A percentile compares a stretch with the other conserved stretches of the same genome.
Conservation (phyloP, 2,329 filamentous ascomycete genomes). For the Eutypa lata region DNA sequence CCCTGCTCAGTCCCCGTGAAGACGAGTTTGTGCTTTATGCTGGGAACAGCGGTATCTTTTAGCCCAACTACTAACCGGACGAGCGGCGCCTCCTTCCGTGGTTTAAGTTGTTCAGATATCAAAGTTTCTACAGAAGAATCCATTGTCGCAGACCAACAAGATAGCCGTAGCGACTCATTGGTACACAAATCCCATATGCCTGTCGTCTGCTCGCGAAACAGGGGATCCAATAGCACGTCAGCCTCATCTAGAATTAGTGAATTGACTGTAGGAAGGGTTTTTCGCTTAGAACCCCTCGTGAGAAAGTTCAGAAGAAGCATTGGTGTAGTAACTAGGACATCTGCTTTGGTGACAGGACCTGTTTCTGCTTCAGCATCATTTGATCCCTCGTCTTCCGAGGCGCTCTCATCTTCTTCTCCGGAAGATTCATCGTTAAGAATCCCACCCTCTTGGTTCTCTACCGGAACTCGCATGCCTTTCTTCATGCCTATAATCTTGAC, state of each 20-base stretch:
- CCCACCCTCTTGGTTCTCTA: conserved; percentile 37
- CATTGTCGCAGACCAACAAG: conserved; percentile 96
- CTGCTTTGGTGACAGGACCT: conserved; percentile 60
- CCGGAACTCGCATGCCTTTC: conserved; percentile 73
- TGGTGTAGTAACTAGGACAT: conserved; percentile 79
- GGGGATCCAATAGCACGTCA: conserved; percentile 85
- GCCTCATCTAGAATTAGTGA: conserved; percentile 88
- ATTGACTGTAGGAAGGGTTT: conserved; percentile 63
- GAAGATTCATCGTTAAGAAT: conserved; percentile 17
- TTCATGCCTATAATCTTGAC: conserved; percentile 78
- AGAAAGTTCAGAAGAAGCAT: conserved; percentile 75
- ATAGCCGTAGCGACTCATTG: conserved; percentile 66
- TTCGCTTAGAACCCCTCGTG: conserved; percentile 39
- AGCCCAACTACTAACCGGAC: conserved; percentile 90
- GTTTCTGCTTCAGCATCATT: conserved; percentile 26
- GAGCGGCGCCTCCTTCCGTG: conserved; percentile 55
- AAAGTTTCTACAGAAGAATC: conserved; percentile 86
- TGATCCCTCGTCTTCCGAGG: conserved; percentile 35
- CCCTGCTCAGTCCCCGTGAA: conserved; percentile 93
- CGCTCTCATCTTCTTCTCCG: conserved; percentile 20
- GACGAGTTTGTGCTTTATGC: conserved; percentile 81
- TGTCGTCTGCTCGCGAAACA: conserved; percentile 87
- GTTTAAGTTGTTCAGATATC: conserved; percentile 63
- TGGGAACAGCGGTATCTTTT: conserved; percentile 93
- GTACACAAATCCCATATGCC: conserved; percentile 79